A percentile compares a stretch with the other conserved stretches of the same genome.
Conservation (phyloP, 2,329 filamentous ascomycete genomes). For the Colletotrichum camelliae region DNA sequence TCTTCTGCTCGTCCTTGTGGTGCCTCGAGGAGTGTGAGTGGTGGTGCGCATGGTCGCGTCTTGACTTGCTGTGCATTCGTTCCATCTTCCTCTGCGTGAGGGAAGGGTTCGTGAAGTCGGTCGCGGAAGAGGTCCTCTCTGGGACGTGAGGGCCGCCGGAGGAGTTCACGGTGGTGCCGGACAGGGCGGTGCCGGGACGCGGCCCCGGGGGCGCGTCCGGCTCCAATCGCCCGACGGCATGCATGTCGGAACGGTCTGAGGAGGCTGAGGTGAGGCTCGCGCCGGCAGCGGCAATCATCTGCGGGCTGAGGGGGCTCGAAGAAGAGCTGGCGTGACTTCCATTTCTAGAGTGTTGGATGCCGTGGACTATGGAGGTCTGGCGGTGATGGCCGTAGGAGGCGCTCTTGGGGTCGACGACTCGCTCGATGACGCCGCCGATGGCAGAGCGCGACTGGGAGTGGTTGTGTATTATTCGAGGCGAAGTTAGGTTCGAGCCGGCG, state of each 20-base stretch:
- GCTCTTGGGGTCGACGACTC: conserved; percentile 60
- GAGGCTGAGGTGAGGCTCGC: conserved; percentile 46
- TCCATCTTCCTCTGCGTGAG: conserved; percentile 60
- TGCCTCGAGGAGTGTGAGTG: conserved; percentile 77
- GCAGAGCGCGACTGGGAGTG: conserved; percentile 44
- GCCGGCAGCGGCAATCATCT: conserved; percentile 77
- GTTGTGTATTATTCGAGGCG: conserved; percentile 41
- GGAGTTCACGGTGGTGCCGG: conserved; percentile 43
- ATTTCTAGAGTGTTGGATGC: conserved; percentile 90
- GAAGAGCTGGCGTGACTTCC: conserved; percentile 82
- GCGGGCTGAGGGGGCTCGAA: conserved; percentile 85
- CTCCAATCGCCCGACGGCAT: conserved; percentile 51
- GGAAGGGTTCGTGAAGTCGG: conserved; percentile 48
- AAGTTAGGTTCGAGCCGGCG: conserved; percentile 32
- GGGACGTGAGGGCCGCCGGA: conserved; percentile 31
- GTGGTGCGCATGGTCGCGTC: conserved; percentile 76
- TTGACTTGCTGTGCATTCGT: conserved; percentile 69
- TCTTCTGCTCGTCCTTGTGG: conserved; percentile 78
- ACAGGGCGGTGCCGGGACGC: conserved; percentile 54
- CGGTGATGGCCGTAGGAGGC: conserved; percentile 83
- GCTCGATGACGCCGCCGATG: conserved; percentile 51
- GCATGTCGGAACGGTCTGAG: conserved; percentile 57
- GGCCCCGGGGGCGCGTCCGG: conserved; percentile 42
- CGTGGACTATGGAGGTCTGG: conserved; percentile 96
- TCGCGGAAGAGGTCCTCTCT: conserved; percentile 53